Evolutionary conservation across 768 basidiomycete genomes (phyloP).

Genomic region (Lactarius psammicola): DNA sequence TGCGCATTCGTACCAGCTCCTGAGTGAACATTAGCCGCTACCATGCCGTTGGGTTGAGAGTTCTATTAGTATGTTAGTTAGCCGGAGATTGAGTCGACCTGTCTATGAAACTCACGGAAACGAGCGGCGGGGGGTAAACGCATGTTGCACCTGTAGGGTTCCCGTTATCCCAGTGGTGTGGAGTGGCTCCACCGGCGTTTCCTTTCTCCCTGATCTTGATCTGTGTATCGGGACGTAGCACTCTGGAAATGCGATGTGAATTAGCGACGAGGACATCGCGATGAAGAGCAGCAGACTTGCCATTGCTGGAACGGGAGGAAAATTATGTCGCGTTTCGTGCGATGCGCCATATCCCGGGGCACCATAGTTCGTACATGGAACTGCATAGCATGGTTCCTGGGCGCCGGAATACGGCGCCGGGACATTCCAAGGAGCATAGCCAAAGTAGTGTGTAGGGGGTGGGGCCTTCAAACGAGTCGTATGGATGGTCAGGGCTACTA

Average conservation of each 20-base stretch:
- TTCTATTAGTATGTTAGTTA: neutral
- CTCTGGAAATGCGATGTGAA: neutral
- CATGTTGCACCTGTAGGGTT: neutral
- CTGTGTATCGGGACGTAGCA: neutral
- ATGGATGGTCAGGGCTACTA: neutral
- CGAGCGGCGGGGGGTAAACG: neutral
- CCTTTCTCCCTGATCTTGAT: neutral
- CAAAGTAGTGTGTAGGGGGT: neutral
- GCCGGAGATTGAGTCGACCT: neutral
- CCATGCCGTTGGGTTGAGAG: neutral
- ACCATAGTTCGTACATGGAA: neutral
- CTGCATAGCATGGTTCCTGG: neutral
- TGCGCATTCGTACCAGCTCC: neutral
- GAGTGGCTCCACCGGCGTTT: neutral
- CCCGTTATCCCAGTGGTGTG: neutral
- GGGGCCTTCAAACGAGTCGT: neutral
- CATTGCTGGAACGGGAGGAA: neutral
- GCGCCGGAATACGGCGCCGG: neutral
- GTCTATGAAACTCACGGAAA: neutral
- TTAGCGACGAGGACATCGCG: neutral
- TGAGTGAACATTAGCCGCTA: neutral
- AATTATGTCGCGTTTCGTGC: neutral
- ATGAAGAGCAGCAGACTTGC: neutral
- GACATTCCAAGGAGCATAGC: constrained; percentile 2
- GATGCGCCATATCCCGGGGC: neutral